Evolutionary conservation across 257 asterid species (phyloP).

Genomic region (Striga asiatica): DNA sequence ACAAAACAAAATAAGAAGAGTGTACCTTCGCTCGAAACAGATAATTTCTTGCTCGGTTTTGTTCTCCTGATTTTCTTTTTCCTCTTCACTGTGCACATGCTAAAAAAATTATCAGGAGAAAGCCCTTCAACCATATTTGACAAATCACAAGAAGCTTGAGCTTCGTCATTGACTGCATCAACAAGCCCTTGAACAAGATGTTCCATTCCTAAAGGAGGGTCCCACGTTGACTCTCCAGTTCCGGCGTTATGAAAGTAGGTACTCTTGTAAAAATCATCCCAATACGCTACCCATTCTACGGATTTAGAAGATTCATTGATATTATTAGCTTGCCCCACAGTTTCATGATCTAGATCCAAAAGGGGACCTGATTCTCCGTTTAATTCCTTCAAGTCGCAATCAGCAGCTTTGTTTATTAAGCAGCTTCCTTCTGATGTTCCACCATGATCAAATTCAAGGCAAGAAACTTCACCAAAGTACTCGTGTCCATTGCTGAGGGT

Average conservation of each 20-base stretch:
- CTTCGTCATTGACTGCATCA: constrained; percentile 21
- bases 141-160: constrained; percentile 22
- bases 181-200: constrained; percentile 19
- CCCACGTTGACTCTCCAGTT: constrained; percentile 74
- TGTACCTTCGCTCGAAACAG: constrained; percentile 41
- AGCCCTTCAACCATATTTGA: constrained; percentile 12
- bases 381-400: constrained; percentile 14
- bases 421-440: constrained; percentile 29
- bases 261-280: constrained; percentile 59
- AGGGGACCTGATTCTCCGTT: constrained; percentile 18
- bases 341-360: constrained; percentile 18
- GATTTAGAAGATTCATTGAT: constrained; percentile 19
- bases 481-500: constrained; percentile 19
- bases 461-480: not conserved
- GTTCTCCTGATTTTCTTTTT: constrained; percentile 44
- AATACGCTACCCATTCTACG: constrained; percentile 28
- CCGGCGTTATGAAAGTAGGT: constrained; percentile 47
- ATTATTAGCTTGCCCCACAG: constrained; percentile 17
- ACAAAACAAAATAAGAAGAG: not conserved
- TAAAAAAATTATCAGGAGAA: constrained; percentile 20
- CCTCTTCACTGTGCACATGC: constrained; percentile 15
- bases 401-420: constrained; percentile 23
- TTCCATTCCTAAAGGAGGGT: constrained; percentile 63
- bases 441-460: constrained; percentile 18
- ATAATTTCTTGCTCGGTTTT: constrained; percentile 21